These are phyloP conservation scores for Aspergillus felis DNA, from an alignment of 2,329 filamentous ascomycete genomes.

Conservation along the genomic window DNA sequence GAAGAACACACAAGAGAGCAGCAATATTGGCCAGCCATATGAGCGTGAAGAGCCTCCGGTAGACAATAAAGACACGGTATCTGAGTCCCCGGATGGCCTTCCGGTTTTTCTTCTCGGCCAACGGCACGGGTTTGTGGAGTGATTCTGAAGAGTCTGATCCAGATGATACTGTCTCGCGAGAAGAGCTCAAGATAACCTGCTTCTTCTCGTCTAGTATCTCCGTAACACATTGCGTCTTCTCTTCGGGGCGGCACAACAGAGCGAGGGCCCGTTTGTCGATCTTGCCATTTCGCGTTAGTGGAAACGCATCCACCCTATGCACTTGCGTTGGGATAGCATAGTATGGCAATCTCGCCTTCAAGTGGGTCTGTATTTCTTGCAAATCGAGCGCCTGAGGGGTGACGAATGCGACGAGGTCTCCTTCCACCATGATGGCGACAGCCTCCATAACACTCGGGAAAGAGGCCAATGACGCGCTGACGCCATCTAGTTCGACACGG, in stretches of 20 bases:
- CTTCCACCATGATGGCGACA: conserved; percentile 4
- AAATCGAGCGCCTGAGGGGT: neutral
- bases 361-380: neutral
- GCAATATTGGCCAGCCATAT: conserved; percentile 48
- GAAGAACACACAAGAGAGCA: conserved; percentile 11
- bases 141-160: neutral
- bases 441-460: conserved; percentile 2
- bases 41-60: conserved; percentile 55
- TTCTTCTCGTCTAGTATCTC: neutral
- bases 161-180: neutral
- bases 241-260: neutral
- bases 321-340: conserved; percentile 6
- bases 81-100: conserved; percentile 21
- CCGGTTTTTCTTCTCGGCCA: conserved; percentile 2
- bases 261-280: conserved; percentile 5
- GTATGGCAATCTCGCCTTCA: conserved; percentile 2
- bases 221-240: neutral
- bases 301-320: conserved; percentile 1
- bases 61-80: conserved; percentile 49
- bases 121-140: neutral
- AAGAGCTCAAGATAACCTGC: neutral
- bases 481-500: conserved; percentile 8
- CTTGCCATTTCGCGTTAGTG: conserved; percentile 7
- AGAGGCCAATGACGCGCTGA: conserved; percentile 5
- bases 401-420: conserved; percentile 3